Evolutionary conservation across 2,329 filamentous ascomycete species (phyloP), one percentile per base, ranked within the genome.

Genomic region (Ascochyta pisi): DNA sequence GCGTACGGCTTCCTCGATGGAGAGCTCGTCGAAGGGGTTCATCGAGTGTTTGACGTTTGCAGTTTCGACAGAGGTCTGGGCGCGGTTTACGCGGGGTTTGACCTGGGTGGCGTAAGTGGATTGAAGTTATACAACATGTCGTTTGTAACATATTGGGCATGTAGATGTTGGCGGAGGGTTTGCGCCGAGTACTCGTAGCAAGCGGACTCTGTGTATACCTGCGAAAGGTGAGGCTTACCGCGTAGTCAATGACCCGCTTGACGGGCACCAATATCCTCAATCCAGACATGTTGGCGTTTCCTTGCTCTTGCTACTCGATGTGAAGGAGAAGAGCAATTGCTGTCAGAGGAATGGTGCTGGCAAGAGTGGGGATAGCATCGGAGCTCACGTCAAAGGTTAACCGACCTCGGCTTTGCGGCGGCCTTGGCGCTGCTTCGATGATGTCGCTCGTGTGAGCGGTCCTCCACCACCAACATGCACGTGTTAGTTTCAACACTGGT

Each of bases 11-110:
- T 98, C 95, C 81, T 99, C 95, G 77, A 99, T 88, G 39, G 92
- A 96, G 72, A 99, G 90, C 78, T 99, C 95, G 83, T 99, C 95
- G 80, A 99, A 99, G 19, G 95, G 95, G 84, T 98, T 99, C 86
- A 99, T 94, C 76, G 89, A 93, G 84, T 98, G 94, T 81, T 98
- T 98, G 73, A 98, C 92, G 66, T 91, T 91, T 63, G 89, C 84
- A 51, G 91, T 96, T 80, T 97, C 94, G 79, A 99, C 89, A 73
- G 87, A 94, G 59, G 94, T 97, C 79, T 86, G 83, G 63, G 87
- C 76, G 67, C 87, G 86, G 81, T 89, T 89, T 73, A 89, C 86
- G 64, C 86, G 85, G 49, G 87, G 87, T 79, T 89, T 89, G 80
- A 89, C 81, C 86, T 89, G 41, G 3, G 16, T 1, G 6, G 4